Percentiles rank a stretch among this genome's conserved stretches.
These are phyloP conservation scores for Amphichorda felina DNA, from an alignment of 2,329 filamentous ascomycete genomes.

Conservation along the genomic window DNA sequence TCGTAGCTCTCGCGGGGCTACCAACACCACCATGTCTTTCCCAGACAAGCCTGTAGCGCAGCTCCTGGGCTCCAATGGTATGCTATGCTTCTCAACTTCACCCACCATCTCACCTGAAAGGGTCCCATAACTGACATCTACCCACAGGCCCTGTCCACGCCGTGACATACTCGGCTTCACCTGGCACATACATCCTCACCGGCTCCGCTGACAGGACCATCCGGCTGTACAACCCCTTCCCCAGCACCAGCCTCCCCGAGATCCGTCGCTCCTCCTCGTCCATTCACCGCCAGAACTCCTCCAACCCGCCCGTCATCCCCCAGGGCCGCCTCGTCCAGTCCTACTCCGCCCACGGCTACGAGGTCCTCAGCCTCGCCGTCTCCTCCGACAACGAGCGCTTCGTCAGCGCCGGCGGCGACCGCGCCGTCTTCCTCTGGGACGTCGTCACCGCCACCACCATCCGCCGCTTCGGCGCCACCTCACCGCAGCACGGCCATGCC, in stretches of 20 bases:
- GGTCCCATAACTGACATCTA: neutral
- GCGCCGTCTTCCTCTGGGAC: conserved; percentile 89
- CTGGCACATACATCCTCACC: conserved; percentile 70
- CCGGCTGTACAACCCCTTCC: conserved; percentile 71
- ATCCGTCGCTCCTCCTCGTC: conserved; percentile 6
- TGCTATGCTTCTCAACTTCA: conserved; percentile 12
- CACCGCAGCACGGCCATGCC: conserved; percentile 49
- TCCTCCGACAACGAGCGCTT: conserved; percentile 71
- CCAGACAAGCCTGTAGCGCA: conserved; percentile 39
- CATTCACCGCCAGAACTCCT: conserved; percentile 2
- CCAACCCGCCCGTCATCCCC: conserved; percentile 19
- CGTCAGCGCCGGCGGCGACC: conserved; percentile 79
- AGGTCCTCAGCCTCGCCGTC: conserved; percentile 73
- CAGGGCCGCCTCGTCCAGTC: conserved; percentile 65
- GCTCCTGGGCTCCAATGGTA: conserved; percentile 47
- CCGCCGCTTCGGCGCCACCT: conserved; percentile 56
- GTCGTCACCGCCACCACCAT: conserved; percentile 69
- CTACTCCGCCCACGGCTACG: conserved; percentile 85
- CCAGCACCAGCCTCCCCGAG: conserved; percentile 26
- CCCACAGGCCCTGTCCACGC: conserved; percentile 56
- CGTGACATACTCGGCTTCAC: conserved; percentile 58
- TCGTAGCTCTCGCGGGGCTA: too few relatives aligned
- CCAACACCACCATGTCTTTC: too few relatives aligned
- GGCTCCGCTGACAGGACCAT: conserved; percentile 77
- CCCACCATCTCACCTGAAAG: too few relatives aligned